Conservation (phyloP, 176 grass and related monocot genomes). For the Puccinellia tenuiflora region DNA sequence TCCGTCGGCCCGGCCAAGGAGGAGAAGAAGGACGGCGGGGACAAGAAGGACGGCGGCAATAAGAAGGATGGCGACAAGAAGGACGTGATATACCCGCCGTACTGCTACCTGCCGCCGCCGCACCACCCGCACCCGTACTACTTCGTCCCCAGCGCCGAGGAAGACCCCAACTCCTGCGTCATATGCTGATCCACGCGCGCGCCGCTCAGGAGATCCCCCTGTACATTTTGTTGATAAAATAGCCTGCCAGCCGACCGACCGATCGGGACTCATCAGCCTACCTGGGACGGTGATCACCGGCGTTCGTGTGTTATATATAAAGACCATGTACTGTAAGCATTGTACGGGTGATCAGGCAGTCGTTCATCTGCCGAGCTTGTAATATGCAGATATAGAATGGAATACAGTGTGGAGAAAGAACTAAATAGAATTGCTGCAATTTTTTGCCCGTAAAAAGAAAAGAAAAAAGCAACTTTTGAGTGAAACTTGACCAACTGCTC, state of each 20-base stretch:
- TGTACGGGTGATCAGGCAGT: not conserved
- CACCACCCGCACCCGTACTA: constrained; percentile 11
- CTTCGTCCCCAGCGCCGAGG: constrained; percentile 51
- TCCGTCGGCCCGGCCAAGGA: constrained; percentile 64
- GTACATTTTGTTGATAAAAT: not conserved
- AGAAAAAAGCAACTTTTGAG: not conserved
- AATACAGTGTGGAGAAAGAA: not conserved
- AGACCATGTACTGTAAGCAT: not conserved
- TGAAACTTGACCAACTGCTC: not conserved
- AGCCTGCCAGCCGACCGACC: not conserved
- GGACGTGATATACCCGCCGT: not conserved
- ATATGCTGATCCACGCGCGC: constrained; percentile 35
- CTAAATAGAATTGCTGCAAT: too few relatives aligned
- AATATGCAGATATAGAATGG: not conserved
- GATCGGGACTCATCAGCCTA: not conserved
- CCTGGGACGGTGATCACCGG: not conserved
- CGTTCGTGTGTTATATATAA: not conserved
- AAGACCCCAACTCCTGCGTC: constrained; percentile 69
- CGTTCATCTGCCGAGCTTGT: not conserved
- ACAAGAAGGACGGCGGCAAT: not conserved
- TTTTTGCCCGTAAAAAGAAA: too few relatives aligned
- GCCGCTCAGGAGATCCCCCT: not conserved
- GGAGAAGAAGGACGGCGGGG: not conserved
- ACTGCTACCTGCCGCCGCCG: not conserved
- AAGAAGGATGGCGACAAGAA: not conserved